Conservation (phyloP, 495 filamentous ascomycete genomes). For the Chlorociboria aeruginascens region DNA sequence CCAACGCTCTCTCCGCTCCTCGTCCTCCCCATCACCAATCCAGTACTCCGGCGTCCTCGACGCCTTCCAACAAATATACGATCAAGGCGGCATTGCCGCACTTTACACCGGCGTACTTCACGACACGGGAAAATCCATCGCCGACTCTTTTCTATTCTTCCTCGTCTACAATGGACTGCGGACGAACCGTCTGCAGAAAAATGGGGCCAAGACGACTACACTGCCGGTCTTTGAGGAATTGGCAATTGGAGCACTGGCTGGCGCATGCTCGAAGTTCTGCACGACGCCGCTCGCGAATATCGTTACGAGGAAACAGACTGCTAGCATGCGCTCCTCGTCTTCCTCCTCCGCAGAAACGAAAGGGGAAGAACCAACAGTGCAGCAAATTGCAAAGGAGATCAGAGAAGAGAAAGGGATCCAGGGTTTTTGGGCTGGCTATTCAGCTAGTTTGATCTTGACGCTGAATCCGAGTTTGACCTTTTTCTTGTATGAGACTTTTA, state of each 20-base stretch:
- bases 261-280: conserved; percentile 63
- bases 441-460: conserved; percentile 65
- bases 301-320: conserved; percentile 70
- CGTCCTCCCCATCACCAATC: conserved; percentile 20
- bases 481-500: conserved; percentile 62
- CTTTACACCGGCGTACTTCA: conserved; percentile 66
- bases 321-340: conserved; percentile 30
- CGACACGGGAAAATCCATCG: conserved; percentile 61
- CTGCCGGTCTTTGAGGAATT: conserved; percentile 64
- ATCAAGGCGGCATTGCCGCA: conserved; percentile 48
- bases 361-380: conserved; percentile 26
- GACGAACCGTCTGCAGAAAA: conserved; percentile 39
- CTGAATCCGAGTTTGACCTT: conserved; percentile 84
- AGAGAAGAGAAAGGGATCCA: conserved; percentile 54
- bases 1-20: conserved; percentile 44
- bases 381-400: conserved; percentile 53
- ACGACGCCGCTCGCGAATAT: conserved; percentile 78
- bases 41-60: conserved; percentile 52
- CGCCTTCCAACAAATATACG: conserved; percentile 62
- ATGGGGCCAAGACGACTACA: conserved; percentile 29
- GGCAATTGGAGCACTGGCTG: conserved; percentile 62
- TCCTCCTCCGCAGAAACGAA: conserved; percentile 1
- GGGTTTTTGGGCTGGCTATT: conserved; percentile 89
- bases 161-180: conserved; percentile 67
- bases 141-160: conserved; percentile 77